Base-by-base conservation (phyloP, 805 yeast genomes). In the Candida michaelii region DNA sequence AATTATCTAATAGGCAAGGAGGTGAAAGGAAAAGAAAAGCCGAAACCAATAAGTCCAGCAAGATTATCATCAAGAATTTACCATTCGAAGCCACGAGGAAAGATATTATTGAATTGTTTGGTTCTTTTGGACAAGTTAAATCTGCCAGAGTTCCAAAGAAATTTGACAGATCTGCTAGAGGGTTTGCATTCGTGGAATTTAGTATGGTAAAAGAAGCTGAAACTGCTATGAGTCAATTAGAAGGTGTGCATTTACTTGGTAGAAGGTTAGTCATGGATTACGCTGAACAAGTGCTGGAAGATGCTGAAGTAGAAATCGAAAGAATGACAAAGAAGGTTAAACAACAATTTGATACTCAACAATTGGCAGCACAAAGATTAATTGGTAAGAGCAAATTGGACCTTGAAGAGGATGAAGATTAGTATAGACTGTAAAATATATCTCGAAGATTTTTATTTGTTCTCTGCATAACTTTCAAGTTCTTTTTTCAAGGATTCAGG, bases 131-230 rank as follows among this genome's bases (percentile, higher is more conserved):
- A 45, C 90, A 87, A 65, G 73, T 93, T 57, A 88, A 90, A 56
- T 86, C 97, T 2, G 97, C 90, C 32, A 82, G 99, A 59, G 91
- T 93, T 37, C 99, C 99, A 24, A 85, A 86, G 79, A 93, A 93
- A 63, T 90, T 91, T 70, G 95, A 93, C 74, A 86, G 85, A 59
- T 77, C 89, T 27, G 95, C 97, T 10, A 82, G 99, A 61, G 99
- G 99, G 60, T 93, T 93, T 72, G 99, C 98, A 0, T 93, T 93
- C 63, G 96, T 95, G 35, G 99, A 93, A 66, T 93, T 85, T 59
- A 71, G 85, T 9, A 70, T 93, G 30, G 76, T 87, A 16, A 65
- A 88, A 62, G 99, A 93, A 64, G 97, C 99, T 1, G 96, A 85
- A 60, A 80, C 74, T 58, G 99, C 98, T 11, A 85, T 93, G 91